Conservation (phyloP, 2,329 filamentous ascomycete species). For the Apiospora malaysiana region DNA sequence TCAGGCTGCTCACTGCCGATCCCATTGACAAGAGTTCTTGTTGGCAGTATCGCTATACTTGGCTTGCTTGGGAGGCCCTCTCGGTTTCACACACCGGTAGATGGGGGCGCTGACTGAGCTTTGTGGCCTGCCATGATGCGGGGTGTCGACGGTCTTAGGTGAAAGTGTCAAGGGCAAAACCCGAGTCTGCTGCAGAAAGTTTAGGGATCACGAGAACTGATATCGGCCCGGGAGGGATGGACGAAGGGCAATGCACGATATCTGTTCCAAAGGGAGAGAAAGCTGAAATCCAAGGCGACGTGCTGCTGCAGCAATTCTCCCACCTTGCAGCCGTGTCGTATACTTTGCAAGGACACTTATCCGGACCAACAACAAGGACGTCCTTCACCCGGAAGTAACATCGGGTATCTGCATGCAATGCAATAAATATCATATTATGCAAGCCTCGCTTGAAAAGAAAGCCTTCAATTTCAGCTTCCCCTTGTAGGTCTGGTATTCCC, state of each 20-base stretch:
- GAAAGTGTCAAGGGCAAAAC: background rate
- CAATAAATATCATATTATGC: background rate
- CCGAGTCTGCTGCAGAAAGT: too few relatives aligned
- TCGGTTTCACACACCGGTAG: background rate
- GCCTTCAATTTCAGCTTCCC: background rate
- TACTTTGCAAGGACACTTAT: background rate
- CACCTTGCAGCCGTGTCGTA: background rate
- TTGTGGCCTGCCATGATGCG: background rate
- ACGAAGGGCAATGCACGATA: background rate
- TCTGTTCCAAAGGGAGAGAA: background rate
- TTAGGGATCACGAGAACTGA: background rate
- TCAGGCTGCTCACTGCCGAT: background rate
- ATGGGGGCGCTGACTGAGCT: conserved; percentile 1
- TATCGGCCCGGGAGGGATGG: background rate
- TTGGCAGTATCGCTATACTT: background rate
- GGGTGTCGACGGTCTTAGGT: background rate
- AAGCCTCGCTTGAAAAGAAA: background rate
- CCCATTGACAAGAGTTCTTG: background rate
- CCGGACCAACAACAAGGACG: background rate
- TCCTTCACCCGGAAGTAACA: background rate
- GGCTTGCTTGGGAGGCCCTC: conserved; percentile 9
- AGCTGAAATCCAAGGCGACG: background rate
- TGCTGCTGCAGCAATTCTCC: too few relatives aligned
- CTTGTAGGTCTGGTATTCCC: background rate
- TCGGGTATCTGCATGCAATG: background rate